Evolutionary conservation across 2,329 filamentous ascomycete genomes (phyloP), one percentile per base, ranked within the genome.

Genomic region (Neophaeococcomyces aloes): DNA sequence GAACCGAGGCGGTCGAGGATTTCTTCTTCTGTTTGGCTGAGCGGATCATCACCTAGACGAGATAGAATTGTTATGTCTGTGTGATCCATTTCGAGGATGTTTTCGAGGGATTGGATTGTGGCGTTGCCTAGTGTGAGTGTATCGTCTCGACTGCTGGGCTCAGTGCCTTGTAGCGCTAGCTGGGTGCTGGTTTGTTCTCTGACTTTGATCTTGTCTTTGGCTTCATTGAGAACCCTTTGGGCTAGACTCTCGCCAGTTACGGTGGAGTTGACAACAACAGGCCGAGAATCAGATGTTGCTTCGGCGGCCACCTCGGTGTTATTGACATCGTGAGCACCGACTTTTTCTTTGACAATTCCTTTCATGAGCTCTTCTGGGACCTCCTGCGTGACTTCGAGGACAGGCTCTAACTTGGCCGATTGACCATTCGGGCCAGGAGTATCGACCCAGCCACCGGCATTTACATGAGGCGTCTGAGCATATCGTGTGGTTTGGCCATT

Each of bases 101-200:
- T 58, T 41, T 67, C 60, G 14, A 70, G 60, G 14, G 65, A 68
- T 40, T 67, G 63, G 32, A 70, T 60, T 2, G 67, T 70, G 47
- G 65, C 64, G 44, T 69, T 66, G 10, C 66, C 64, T 4, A 67
- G 49, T 10, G 59, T 57, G 14, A 67, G 51, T 1, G 57, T 53
- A 15, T 65, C 60, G 23, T 50, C 48, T 33, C 42, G 40, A 33
- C 32, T 11, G 18, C 48, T 46, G 7, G 43, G 29, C 30, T 47
- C 39, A n/a, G 45, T 45, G 19, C 29, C 34, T 19, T 45, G 46
- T 17, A 38, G 40, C 8, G 48, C 30, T 14, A 46, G 36, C 18
- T 48, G 48, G 30, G 61, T 59, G 46, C 58, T 66, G 17, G 57
- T 57, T 43, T 66, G 59, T 40, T 66, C 61, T 29, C 68, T 5